A percentile compares a stretch with the other conserved stretches of the same genome.
Evolutionary conservation across 1,139 yeast species (phyloP).

Genomic region (Tardiomyces blankii): DNA sequence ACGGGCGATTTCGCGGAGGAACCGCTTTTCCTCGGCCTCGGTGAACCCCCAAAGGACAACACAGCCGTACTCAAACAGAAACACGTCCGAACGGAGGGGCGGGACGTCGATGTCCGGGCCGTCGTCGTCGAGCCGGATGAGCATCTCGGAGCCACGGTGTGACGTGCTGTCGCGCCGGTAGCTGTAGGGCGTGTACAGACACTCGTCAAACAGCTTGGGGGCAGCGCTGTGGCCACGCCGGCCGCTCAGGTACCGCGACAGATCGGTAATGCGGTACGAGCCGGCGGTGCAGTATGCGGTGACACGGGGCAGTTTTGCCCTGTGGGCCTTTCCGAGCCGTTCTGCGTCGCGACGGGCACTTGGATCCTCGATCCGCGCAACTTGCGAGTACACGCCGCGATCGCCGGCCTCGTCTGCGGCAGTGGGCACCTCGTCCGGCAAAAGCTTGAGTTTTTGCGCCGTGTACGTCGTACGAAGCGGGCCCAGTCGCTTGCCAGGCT

Average conservation of each 20-base stretch:
- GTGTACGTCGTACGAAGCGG: slow-evolving; percentile 86
- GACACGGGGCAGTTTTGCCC: slow-evolving; percentile 56
- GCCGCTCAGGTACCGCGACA: slow-evolving; percentile 76
- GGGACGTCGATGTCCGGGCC: slow-evolving; percentile 90
- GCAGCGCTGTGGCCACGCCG: slow-evolving; percentile 56
- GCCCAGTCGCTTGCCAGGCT: slow-evolving; percentile 34
- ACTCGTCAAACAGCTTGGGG: slow-evolving; percentile 87
- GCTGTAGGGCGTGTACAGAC: slow-evolving; percentile 78
- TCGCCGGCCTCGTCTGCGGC: slow-evolving; percentile 30
- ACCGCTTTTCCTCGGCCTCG: slow-evolving; percentile 69
- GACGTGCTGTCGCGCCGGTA: slow-evolving; percentile 36
- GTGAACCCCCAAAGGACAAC: slow-evolving; percentile 94
- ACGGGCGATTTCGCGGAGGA: slow-evolving; percentile 69
- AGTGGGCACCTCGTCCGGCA: slow-evolving; percentile 63
- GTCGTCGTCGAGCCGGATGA: slow-evolving; percentile 74
- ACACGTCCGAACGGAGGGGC: slow-evolving; percentile 61
- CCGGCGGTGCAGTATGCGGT: slow-evolving; percentile 96
- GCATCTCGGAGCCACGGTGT: slow-evolving; percentile 16
- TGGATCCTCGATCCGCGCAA: slow-evolving; percentile 74
- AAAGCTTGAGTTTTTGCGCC: slow-evolving; percentile 70
- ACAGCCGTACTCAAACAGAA: slow-evolving; percentile 90
- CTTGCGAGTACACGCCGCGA: slow-evolving; percentile 67
- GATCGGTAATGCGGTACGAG: slow-evolving; percentile 77
- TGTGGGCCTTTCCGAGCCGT: slow-evolving; percentile 78
- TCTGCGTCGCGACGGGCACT: slow-evolving; percentile 95